Evolutionary conservation across 2,329 filamentous ascomycete species (phyloP), one percentile per base, ranked within the genome.

Genomic region (Camptophora hylomeconis): DNA sequence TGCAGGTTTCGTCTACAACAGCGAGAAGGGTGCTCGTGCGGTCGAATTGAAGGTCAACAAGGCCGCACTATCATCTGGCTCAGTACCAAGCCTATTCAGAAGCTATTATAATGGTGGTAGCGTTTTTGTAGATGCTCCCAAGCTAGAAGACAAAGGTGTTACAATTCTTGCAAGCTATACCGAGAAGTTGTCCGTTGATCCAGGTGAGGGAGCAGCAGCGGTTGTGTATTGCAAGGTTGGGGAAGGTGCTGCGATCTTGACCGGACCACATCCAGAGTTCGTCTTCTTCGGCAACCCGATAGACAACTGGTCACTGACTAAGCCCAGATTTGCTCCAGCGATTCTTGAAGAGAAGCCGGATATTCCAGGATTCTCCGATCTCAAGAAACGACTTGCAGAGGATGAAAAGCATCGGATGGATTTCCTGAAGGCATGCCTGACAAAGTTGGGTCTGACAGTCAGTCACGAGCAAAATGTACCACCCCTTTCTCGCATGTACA

Each of bases 61-160:
- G 39, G 63, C 62, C 2, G 60, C 63, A 0, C 71, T 92, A 35
- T 52, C 57, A 0, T 51, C 50, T 22, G 65, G 61, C 0, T 55
- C 58, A 3, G 50, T 78, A 1, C 69, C 75, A 0, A 65, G 72
- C 1, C 60, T 63, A 1, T 81, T 92, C 35, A 62, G 66, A 30
- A 76, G 73, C 9, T 98, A 98, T 50, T 94, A 87, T 53, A 98
- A 98, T 44, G 89, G 89, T 1, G 89, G 89, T 1, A 86, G 89
- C 3, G 74, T 92, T 1, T 98, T 95, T 57, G 81, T 93, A 1
- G 77, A 89, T 54, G 77, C 80, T 2, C 64, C 67, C 3, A 69
- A 66, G 24, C 62, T 72, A 32, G 58, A 62, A 31, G 65, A 68
- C 17, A 58, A 65, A 38, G 79, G 77, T 2, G 72, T 94, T 1